Base-by-base conservation (phyloP, 768 basidiomycete genomes). In the Mycena floridula region DNA sequence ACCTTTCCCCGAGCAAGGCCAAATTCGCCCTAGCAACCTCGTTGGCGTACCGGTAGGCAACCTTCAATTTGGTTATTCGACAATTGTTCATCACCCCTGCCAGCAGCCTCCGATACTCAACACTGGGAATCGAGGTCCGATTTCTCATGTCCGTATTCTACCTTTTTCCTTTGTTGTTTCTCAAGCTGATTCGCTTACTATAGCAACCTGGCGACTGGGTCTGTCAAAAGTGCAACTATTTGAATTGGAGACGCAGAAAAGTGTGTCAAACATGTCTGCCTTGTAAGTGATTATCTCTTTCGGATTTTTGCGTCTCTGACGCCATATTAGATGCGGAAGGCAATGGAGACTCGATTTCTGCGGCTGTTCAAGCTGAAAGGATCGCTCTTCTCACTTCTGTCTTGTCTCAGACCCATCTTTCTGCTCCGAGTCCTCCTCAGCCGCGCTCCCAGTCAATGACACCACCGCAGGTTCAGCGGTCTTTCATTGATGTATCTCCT, bases 201-300 rank as follows among this genome's bases (percentile, higher is more conserved):
- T 53, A 76, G 74, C 83, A 86, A 70, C 83, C 83, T 5, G 83
- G 83, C 15, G 85, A 86, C 66, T 86, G 85, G 89, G 73, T 88
- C 45, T 92, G 89, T 63, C 69, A 72, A 51, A 87, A 85, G 59
- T 92, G 89, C 62, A 85, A 85, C 56, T 91, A 92, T 64, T 63
- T 89, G 52, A 92, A 92, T 59, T 92, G 89, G 89, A 73, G 89
- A 51, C 67, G 89, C 46, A 69, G 89, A 44, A 91, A 91, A 63
- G 89, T 92, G 47, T 92, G 89, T 66, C 89, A 91, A 70, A 89
- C 86, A 8, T 91, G 89, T 63, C 77, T 79, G 48, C 88, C 89
- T 39, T 90, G 86, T 88, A 55, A 51, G 82, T 74, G 47, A n/a
- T 44, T 47, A 47, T 46, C 20, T 22, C 39, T 44, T 45, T n/a